Conservation (phyloP, 352 stramenopile genomes). For the Phytophthora lateralis region DNA sequence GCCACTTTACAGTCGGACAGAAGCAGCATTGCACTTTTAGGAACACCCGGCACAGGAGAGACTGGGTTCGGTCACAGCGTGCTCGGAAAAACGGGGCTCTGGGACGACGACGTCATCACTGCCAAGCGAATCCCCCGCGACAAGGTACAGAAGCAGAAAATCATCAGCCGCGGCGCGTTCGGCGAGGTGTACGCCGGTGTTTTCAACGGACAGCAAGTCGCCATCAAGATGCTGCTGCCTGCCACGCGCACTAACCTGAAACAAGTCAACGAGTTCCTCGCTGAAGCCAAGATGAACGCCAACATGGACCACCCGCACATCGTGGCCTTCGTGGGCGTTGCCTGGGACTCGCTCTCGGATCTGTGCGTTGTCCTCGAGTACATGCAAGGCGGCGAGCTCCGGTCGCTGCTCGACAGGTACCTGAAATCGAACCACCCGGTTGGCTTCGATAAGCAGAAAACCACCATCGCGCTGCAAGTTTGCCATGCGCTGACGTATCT, state of each 20-base stretch:
- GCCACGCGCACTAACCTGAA: slow-evolving; percentile 19
- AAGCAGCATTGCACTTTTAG: slow-evolving; percentile 22
- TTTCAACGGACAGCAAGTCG: slow-evolving; percentile 47
- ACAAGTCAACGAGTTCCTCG: slow-evolving; percentile 48
- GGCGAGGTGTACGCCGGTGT: slow-evolving; percentile 44
- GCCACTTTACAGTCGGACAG: slow-evolving; percentile 17
- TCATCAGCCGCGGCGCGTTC: slow-evolving; percentile 47
- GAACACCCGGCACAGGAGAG: slow-evolving; percentile 15
- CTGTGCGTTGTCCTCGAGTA: slow-evolving; percentile 53
- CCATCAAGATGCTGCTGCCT: slow-evolving; percentile 48
- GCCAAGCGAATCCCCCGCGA: slow-evolving; percentile 42
- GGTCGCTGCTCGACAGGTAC: slow-evolving; percentile 31
- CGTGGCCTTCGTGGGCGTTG: slow-evolving; percentile 57
- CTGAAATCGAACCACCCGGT: slow-evolving; percentile 8
- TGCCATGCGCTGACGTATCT: slow-evolving; percentile 36
- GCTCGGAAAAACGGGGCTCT: slow-evolving; percentile 27
- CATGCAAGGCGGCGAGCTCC: slow-evolving; percentile 51
- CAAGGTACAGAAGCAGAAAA: slow-evolving; percentile 35
- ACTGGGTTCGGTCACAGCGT: slow-evolving; percentile 3
- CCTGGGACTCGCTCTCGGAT: slow-evolving; percentile 57
- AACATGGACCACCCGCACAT: slow-evolving; percentile 55
- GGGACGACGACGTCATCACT: slow-evolving; percentile 39
- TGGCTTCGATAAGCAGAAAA: slow-evolving; percentile 36
- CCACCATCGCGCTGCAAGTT: slow-evolving; percentile 36
- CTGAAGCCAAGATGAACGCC: slow-evolving; percentile 56